Evolutionary conservation across 2,329 filamentous ascomycete genomes (phyloP).

Genomic region (Gliomastix tumulicola): DNA sequence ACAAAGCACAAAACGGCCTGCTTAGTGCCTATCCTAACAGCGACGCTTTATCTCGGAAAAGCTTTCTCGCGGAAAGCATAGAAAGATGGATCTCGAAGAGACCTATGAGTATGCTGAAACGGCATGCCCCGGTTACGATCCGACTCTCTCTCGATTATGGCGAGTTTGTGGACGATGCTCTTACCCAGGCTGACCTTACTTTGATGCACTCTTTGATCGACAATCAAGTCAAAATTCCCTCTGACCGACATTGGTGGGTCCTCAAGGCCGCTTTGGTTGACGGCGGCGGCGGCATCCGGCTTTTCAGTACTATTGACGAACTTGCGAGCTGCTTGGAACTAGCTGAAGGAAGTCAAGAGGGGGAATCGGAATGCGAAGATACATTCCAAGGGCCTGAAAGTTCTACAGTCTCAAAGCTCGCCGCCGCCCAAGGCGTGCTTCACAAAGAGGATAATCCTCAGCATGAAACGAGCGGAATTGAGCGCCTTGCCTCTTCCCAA

Average conservation of each 20-base stretch:
- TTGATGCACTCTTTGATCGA: conserved; percentile 24
- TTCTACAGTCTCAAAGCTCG: conserved; percentile 7
- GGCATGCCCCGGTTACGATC: conserved; percentile 21
- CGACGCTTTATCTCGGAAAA: conserved; percentile 27
- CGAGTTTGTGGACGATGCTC: conserved; percentile 28
- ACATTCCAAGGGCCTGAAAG: no score
- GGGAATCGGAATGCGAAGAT: conserved; percentile 2
- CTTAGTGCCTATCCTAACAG: conserved; percentile 31
- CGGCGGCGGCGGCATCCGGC: conserved; percentile 28
- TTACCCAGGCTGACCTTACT: conserved; percentile 24
- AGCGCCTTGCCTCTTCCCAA: conserved; percentile 25
- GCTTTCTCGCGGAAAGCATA: conserved; percentile 22
- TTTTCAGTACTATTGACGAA: conserved; percentile 28
- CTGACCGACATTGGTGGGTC: conserved; percentile 29
- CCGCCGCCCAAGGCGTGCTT: conserved; percentile 13
- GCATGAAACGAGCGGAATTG: no score
- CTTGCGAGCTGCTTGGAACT: conserved; percentile 25
- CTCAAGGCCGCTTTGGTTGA: conserved; percentile 29
- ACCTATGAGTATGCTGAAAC: conserved; percentile 19
- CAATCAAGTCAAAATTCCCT: conserved; percentile 16
- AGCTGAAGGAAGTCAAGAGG: conserved; percentile 18
- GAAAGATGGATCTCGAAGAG: conserved; percentile 28
- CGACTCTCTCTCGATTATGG: conserved; percentile 26
- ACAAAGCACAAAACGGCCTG: conserved; percentile 16
- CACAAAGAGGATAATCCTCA: conserved; percentile 16